phyloP scores from a whole-genome alignment of 768 basidiomycete genomes.

The Rhodotorula babjevae region DNA sequence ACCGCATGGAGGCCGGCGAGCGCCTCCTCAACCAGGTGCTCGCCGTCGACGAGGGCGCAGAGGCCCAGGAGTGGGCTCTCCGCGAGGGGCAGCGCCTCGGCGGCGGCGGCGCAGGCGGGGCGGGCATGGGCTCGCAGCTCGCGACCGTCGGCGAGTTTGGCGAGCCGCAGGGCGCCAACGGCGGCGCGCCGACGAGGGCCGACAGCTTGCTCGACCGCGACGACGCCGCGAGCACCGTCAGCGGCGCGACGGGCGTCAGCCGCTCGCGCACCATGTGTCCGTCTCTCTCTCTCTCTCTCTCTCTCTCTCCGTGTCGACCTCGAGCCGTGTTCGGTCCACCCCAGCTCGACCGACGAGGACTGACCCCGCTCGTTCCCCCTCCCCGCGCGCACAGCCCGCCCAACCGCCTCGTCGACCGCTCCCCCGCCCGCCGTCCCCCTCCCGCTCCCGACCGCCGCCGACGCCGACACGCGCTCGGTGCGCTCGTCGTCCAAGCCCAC shows the following conservation, averaged over 20 bases:
- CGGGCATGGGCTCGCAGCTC: neutral
- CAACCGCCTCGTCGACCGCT: neutral
- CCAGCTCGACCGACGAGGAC: too few relatives aligned
- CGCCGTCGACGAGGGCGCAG: constrained; percentile 28
- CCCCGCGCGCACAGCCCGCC: neutral
- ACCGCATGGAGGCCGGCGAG: constrained; percentile 42
- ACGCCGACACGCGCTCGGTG: constrained; percentile 15
- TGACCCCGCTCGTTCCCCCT: neutral
- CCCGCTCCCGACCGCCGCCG: constrained; percentile 9
- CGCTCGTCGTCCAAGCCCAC: constrained; percentile 2
- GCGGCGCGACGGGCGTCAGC: neutral
- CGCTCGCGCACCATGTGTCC: neutral
- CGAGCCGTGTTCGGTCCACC: too few relatives aligned
- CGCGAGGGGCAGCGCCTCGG: constrained; percentile 22
- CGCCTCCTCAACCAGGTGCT: constrained; percentile 27
- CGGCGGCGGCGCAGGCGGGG: neutral
- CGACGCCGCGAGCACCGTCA: constrained; percentile 6
- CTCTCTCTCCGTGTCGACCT: too few relatives aligned
- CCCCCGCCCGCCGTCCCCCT: constrained; percentile 16
- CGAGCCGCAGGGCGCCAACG: neutral
- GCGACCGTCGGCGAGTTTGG: constrained; percentile 28
- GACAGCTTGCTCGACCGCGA: constrained; percentile 3
- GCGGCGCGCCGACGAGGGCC: neutral
- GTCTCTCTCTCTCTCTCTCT: neutral
- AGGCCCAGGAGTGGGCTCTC: constrained; percentile 29